Evolutionary conservation across 2,329 filamentous ascomycete genomes (phyloP), one percentile per base, ranked within the genome.

Genomic region (Neurospora sp.): DNA sequence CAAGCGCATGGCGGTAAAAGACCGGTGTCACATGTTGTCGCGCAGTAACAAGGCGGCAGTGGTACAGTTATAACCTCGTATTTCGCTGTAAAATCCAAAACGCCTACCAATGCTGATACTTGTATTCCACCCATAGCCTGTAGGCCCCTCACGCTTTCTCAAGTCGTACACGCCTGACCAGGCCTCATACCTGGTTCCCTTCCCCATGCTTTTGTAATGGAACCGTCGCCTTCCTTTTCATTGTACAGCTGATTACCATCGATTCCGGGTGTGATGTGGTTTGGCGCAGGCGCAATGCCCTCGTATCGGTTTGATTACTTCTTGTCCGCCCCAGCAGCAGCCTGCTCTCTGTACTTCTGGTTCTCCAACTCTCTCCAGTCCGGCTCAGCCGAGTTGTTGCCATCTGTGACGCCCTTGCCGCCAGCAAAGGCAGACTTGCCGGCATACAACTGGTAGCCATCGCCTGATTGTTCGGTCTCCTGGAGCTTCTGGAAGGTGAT

Each of bases 381-480:
- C 74, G 79, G 80, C 40, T 85, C 83, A 69, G 83, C 84, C 69
- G 85, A 84, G 77, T 91, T 90, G 79, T 91, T 87, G 66, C 90
- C 90, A 76, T 86, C 88, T 67, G 89, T 90, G 79, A 87, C 84
- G 80, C 87, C 88, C 72, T 87, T 87, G n/a, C 82, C 80, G 70
- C 87, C 86, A 11, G 83, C 82, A 78, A 91, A 93, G 9, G 91
- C 91, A 66, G 89, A 85, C 77, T 88, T 89, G 39, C 93, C 93
- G 17, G 90, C 92, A 79, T 97, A 97, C 74, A 97, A 80, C 82
- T 96, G 90, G 78, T 89, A 87, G 4, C 87, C 86, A 69, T 83
- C 81, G 72, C 83, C 84, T 11, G 83, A 82, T 36, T 83, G 82
- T 74, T 92, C 89, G 70, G 87, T 80, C 74, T 90, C 85, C 77